Evolutionary conservation across 805 yeast species (phyloP).

Genomic region (Metschnikowia vanudenii): DNA sequence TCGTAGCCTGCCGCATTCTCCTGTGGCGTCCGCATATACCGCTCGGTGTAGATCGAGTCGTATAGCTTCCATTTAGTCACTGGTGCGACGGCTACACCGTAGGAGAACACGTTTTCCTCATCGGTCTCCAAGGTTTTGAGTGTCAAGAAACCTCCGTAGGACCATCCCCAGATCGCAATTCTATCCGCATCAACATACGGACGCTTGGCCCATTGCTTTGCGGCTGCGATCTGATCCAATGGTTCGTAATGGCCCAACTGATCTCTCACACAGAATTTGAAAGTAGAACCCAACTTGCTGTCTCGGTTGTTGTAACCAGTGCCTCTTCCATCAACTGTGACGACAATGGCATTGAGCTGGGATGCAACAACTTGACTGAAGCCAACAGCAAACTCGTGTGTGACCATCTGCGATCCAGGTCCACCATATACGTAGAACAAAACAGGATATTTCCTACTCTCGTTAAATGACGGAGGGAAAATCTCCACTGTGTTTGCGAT

Average conservation of each 20-base stretch:
- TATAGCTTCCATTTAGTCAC: constrained; percentile 93
- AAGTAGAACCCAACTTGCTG: constrained; percentile 46
- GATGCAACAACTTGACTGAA: constrained; percentile 80
- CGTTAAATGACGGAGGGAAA: constrained; percentile 70
- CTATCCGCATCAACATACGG: constrained; percentile 63
- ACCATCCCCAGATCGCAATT: constrained; percentile 97
- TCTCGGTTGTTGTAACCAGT: constrained; percentile 80
- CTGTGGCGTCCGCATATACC: constrained; percentile 87
- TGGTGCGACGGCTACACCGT: constrained; percentile 96
- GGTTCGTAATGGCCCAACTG: constrained; percentile 81
- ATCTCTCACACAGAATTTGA: constrained; percentile 78
- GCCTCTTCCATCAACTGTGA: constrained; percentile 95
- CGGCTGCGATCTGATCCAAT: constrained; percentile 83
- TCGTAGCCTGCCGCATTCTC: constrained; percentile 64
- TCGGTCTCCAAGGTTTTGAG: constrained; percentile 86
- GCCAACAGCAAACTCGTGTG: constrained; percentile 53
- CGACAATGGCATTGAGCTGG: constrained; percentile 77
- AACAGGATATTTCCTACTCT: constrained; percentile 69
- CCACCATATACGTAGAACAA: constrained; percentile 93
- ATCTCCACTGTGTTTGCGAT: constrained; percentile 71
- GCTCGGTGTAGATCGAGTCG: constrained; percentile 91
- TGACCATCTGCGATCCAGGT: constrained; percentile 86
- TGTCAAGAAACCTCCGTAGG: constrained; percentile 94
- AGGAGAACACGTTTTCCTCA: constrained; percentile 60
- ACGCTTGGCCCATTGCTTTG: constrained; percentile 61